Base-by-base conservation (phyloP, 2,329 filamentous ascomycete species). In the Calonectria pseudoreteaudii region DNA sequence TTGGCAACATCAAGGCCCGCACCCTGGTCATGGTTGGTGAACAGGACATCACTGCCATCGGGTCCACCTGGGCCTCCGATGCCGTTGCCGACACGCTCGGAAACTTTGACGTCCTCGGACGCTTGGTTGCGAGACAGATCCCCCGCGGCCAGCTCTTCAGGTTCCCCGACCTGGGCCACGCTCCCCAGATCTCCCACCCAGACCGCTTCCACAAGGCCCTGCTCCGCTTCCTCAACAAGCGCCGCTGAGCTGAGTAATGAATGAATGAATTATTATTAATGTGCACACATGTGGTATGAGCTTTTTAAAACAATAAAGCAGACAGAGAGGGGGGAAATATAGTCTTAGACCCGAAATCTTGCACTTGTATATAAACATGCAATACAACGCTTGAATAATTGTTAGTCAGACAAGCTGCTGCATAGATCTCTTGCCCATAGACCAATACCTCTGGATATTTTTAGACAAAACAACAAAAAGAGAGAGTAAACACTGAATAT, bases 21-120 rank as follows among this genome's bases (percentile, higher is more conserved):
- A 89, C 88, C 2, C 81, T 90, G 28, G 79, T 91, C 68, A 79
- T 91, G 65, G 84, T 90, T 64, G 89, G 89, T 1, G 86, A 86
- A 38, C 86, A 87, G 78, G 89, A 91, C 73, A 88, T 83, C 47
- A 91, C 90, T 3, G 90, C 89, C 20, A 88, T 91, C 64, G 89
- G 90, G 0, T 88, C 88, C 77, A 84, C 86, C 66, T 91, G 89
- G 88, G 84, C 86, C 14, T 83, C 86, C 0, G 83, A 84, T 0
- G 84, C 84, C 2, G 85, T 89, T 18, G 84, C 86, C 53, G 84
- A 81, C 8, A 82, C 81, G 75, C 77, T 91, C 18, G 89, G 89
- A 0, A 85, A 87, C 75, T 91, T 90, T 73, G 83, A 87, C 64
- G 79, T 88, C 4, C 80, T 91, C 14, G 89, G 89, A 0, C 86